A percentile compares a stretch with the other conserved stretches of the same genome.
These are phyloP conservation scores for Melocanna baccifera DNA, from an alignment of 176 grass and related monocot species.

Conservation along the genomic window DNA sequence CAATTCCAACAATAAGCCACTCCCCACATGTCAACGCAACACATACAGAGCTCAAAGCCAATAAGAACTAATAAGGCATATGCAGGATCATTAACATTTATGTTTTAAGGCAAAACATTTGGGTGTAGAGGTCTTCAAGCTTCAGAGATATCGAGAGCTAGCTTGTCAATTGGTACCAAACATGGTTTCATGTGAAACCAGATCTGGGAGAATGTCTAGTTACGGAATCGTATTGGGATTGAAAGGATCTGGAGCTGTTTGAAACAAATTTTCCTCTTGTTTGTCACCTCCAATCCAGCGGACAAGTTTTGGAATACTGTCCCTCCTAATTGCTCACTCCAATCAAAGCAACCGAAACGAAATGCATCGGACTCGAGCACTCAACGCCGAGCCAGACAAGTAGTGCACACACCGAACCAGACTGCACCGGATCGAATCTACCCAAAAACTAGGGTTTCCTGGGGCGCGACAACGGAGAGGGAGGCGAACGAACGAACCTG, in stretches of 20 bases:
- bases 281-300: neutral
- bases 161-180: neutral
- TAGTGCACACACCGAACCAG: neutral
- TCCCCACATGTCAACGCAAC: neutral
- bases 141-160: neutral
- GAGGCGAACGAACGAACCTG: conserved; percentile 40
- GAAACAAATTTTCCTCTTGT: neutral
- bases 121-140: neutral
- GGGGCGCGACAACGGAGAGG: neutral
- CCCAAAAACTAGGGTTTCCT: neutral
- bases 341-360: neutral
- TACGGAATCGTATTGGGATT: neutral
- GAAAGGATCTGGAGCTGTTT: neutral
- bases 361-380: neutral
- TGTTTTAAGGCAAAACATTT: neutral
- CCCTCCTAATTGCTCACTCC: neutral
- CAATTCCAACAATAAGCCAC: neutral
- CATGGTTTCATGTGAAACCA: neutral
- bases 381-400: neutral
- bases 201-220: neutral
- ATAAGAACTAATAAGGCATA: neutral
- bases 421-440: conserved; percentile 32
- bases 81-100: neutral
- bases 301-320: neutral
- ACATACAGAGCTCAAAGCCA: neutral